Evolutionary conservation across 768 basidiomycete species (phyloP).

Genomic region (Cystofilobasidium capitatum): DNA sequence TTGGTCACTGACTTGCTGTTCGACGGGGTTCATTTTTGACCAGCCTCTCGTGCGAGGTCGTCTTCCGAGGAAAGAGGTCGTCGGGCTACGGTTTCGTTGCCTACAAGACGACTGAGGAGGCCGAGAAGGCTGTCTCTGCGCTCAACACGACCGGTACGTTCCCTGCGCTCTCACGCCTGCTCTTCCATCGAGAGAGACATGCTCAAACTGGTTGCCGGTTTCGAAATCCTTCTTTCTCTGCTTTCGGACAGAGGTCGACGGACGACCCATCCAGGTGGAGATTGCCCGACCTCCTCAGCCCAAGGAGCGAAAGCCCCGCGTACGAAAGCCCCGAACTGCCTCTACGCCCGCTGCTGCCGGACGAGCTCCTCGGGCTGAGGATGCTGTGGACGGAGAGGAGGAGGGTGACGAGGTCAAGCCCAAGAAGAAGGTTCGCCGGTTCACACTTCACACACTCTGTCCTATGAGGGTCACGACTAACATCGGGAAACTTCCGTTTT

Average conservation of each 20-base stretch:
- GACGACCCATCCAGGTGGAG: constrained; percentile 80
- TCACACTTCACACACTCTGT: not conserved
- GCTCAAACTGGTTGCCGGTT: not conserved
- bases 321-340: constrained; percentile 16
- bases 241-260: constrained; percentile 54
- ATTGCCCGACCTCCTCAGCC: constrained; percentile 62
- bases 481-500: not conserved
- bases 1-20: not conserved
- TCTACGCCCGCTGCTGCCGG: not conserved
- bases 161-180: not conserved
- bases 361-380: constrained; percentile 25
- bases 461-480: not conserved
- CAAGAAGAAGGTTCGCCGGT: constrained; percentile 19
- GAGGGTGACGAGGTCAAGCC: constrained; percentile 36
- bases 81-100: constrained; percentile 79
- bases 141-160: constrained; percentile 60
- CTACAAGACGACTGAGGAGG: constrained; percentile 67
- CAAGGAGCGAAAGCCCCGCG: constrained; percentile 28
- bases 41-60: constrained; percentile 25
- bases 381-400: constrained; percentile 29
- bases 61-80: constrained; percentile 25
- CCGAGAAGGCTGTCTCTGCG: constrained; percentile 70
- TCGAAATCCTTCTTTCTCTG: not conserved
- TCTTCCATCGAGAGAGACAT: not conserved
- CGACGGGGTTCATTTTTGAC: not conserved